phyloP scores from a whole-genome alignment of 805 yeast genomes.

The Pichia exigua region DNA sequence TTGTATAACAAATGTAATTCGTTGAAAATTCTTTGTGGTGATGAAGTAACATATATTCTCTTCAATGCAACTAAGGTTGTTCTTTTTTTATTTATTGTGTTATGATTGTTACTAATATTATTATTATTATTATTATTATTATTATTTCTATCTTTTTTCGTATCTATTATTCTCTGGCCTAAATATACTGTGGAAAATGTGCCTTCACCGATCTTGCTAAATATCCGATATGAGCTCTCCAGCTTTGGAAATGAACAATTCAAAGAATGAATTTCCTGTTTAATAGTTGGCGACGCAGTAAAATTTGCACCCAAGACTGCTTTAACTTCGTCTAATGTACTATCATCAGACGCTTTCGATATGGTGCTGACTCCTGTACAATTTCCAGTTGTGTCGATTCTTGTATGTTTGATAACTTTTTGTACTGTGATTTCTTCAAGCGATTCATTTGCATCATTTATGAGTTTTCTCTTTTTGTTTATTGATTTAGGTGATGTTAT shows the following conservation, averaged over 20 bases:
- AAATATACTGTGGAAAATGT: conserved; percentile 68
- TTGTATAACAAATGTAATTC: conserved; percentile 73
- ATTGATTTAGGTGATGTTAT: background rate
- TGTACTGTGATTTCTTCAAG: background rate
- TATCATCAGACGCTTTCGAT: background rate
- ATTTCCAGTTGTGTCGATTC: background rate
- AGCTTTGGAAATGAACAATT: conserved; percentile 26
- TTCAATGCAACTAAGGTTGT: conserved; percentile 70
- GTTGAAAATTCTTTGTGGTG: conserved; percentile 84
- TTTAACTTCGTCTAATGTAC: conserved; percentile 5
- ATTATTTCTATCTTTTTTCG: background rate
- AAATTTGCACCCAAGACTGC: background rate
- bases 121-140: conserved; percentile 14
- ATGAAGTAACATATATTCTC: conserved; percentile 89
- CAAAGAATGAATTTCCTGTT: conserved; percentile 29
- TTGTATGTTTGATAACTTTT: background rate
- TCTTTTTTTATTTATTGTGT: conserved; percentile 22
- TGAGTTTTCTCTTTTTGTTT: background rate
- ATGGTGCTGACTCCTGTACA: background rate
- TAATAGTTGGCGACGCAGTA: conserved; percentile 17
- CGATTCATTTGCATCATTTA: background rate
- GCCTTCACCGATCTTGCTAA: conserved; percentile 66
- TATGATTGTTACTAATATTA: conserved; percentile 15
- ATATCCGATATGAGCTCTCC: conserved; percentile 29
- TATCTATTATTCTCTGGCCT: background rate